A percentile compares a stretch with the other conserved stretches of the same genome.
phyloP scores from a whole-genome alignment of 495 filamentous ascomycete species.

The Podospora didyma region DNA sequence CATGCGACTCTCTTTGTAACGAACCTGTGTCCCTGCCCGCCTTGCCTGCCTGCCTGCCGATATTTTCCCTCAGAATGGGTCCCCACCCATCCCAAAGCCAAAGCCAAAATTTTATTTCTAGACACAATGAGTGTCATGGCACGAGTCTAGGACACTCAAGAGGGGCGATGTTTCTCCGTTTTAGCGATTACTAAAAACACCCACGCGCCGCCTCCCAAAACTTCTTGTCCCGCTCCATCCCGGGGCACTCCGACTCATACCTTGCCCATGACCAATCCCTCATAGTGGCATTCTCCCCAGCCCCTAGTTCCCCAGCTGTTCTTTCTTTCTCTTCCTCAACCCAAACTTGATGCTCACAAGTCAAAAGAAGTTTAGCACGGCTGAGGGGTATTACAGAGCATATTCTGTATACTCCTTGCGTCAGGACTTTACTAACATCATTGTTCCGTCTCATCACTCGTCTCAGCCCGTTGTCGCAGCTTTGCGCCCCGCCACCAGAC shows the following conservation, averaged over 20 bases:
- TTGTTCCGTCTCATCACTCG: background rate
- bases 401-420: conserved; percentile 60
- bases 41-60: background rate
- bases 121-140: background rate
- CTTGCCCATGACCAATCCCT: background rate
- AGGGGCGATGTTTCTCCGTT: background rate
- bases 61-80: conserved; percentile 4
- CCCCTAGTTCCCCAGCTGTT: background rate
- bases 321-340: conserved; percentile 5
- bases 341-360: conserved; percentile 30
- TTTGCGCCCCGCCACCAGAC: no score
- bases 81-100: conserved; percentile 1
- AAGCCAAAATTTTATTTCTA: background rate
- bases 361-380: conserved; percentile 42
- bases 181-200: conserved; percentile 4
- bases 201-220: background rate
- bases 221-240: background rate
- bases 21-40: no score
- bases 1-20: conserved; percentile 5
- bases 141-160: background rate
- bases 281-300: background rate
- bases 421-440: conserved; percentile 40
- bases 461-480: no score
- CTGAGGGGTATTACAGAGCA: conserved; percentile 58
- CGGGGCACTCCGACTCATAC: background rate